Evolutionary conservation across 176 grass and related monocot genomes (phyloP).

Genomic region (Typha latifolia): DNA sequence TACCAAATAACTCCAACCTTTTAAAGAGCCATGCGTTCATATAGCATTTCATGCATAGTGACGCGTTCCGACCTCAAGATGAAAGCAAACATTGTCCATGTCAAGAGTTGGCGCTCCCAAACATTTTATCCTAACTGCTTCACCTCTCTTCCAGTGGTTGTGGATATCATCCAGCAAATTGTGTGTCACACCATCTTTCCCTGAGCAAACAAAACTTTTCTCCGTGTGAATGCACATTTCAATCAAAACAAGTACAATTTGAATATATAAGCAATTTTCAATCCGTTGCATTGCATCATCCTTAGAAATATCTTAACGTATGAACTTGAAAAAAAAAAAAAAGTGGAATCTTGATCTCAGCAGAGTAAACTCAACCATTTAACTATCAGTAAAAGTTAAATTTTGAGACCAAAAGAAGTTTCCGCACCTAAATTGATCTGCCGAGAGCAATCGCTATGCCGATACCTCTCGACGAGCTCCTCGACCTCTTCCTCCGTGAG

Average conservation of each 20-base stretch:
- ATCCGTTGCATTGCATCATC: no score
- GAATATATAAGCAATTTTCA: no score
- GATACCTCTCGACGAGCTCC: conserved; percentile 44
- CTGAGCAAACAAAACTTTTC: conserved; percentile 18
- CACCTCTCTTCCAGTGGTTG: conserved; percentile 64
- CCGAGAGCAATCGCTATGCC: conserved; percentile 52
- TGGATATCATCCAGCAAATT: conserved; percentile 81
- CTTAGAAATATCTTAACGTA: no score
- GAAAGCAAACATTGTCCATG: conserved; percentile 63
- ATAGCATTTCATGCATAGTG: conserved; percentile 5
- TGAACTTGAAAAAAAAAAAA: background rate
- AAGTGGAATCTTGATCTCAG: background rate
- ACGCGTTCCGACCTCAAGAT: conserved; percentile 54
- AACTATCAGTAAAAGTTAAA: background rate
- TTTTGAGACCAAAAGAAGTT: background rate
- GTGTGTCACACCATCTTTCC: conserved; percentile 60
- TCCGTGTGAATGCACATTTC: background rate
- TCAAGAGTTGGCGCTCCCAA: conserved; percentile 65
- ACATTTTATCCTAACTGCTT: conserved; percentile 71
- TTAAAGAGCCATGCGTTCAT: background rate
- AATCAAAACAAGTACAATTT: background rate
- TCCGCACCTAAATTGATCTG: conserved; percentile 57
- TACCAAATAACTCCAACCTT: background rate
- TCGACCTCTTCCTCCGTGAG: conserved; percentile 40
- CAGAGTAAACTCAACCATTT: background rate